Evolutionary conservation across 148 eudicot genomes (phyloP), one percentile per base, ranked within the genome.

Genomic region (Mesembryanthemum crystallinum): DNA sequence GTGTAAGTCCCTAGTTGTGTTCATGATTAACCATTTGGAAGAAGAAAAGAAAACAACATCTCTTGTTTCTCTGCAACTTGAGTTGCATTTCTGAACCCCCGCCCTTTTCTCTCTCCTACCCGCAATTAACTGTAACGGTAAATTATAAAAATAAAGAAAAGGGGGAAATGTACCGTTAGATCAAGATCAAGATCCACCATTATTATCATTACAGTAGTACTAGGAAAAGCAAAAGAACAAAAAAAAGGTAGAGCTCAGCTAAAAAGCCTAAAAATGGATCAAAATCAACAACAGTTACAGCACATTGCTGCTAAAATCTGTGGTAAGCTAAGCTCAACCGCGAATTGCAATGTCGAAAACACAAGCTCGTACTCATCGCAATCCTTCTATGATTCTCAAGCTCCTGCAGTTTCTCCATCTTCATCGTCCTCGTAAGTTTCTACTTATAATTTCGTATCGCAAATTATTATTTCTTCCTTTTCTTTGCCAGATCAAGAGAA

Each of bases 361-460:
- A 23, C 72, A 11, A 54, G 55, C 64, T 64, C 14, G 35, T 28
- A 28, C 12, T 51, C 27, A 12, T 18, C 30, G 45, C 29, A 60
- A 52, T 20, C 5, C 14, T 69, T 24, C 73, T 47, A 57, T 45
- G 37, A 25, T 69, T 49, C 73, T 69, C 73, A 69, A 69, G 73
- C 59, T 69, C 39, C 25, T 43, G 52, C 8, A 25, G 18, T 69
- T 29, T 21, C 59, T 69, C 32, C 67, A 39, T 29, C 54, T 3
- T 45, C 12, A 65, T 65, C 71, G 59, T 15, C 55, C 45, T 60
- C 18, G 79, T 76, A 59, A 55, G 79, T 76, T 76, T 25, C 25
- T 25, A 14, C 51, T 35, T 64, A 15, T 12, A 11, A 27, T 1
- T 42, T 73, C 0, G 12, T n/a, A n/a, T n/a, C n/a, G n/a, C n/a